phyloP scores from a whole-genome alignment of 2,329 filamentous ascomycete species.

The Aspergillus sp. region DNA sequence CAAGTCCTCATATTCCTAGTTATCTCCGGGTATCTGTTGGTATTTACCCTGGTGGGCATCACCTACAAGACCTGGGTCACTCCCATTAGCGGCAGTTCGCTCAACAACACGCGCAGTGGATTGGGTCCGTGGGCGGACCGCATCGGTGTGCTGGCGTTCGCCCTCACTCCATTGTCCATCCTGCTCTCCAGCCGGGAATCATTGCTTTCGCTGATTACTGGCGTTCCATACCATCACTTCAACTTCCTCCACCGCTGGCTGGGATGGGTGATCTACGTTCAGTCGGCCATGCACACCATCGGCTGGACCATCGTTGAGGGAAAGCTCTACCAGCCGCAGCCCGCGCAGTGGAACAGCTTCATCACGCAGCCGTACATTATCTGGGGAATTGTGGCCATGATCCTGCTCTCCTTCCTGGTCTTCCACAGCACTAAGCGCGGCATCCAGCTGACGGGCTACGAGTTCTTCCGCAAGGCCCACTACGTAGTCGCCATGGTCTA shows the following conservation, averaged over 20 bases:
- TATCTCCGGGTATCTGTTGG: slow-evolving; percentile 62
- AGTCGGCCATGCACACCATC: slow-evolving; percentile 69
- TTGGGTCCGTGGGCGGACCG: slow-evolving; percentile 71
- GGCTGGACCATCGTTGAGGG: slow-evolving; percentile 69
- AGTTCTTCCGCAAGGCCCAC: slow-evolving; percentile 74
- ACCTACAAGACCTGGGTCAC: slow-evolving; percentile 70
- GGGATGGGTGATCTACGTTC: slow-evolving; percentile 70
- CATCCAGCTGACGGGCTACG: slow-evolving; percentile 70
- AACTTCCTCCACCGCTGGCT: slow-evolving; percentile 77
- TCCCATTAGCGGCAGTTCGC: slow-evolving; percentile 60
- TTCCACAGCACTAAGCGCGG: slow-evolving; percentile 61
- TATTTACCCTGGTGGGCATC: slow-evolving; percentile 71
- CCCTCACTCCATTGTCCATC: slow-evolving; percentile 70
- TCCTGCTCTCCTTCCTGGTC: slow-evolving; percentile 63
- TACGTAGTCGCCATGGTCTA: slow-evolving; percentile 74
- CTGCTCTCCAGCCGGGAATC: slow-evolving; percentile 70
- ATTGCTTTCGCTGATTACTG: slow-evolving; percentile 68
- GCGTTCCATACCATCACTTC: slow-evolving; percentile 74
- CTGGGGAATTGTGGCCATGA: slow-evolving; percentile 71
- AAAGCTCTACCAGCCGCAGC: slow-evolving; percentile 71
- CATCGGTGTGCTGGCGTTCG: slow-evolving; percentile 70
- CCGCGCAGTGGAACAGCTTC: slow-evolving; percentile 58
- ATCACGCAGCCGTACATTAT: slow-evolving; percentile 69
- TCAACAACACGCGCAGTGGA: slow-evolving; percentile 65
- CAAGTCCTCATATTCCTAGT: slow-evolving; percentile 65